Conservation (phyloP, 2,329 filamentous ascomycete species). For the Arthrobotrys megalospora region DNA sequence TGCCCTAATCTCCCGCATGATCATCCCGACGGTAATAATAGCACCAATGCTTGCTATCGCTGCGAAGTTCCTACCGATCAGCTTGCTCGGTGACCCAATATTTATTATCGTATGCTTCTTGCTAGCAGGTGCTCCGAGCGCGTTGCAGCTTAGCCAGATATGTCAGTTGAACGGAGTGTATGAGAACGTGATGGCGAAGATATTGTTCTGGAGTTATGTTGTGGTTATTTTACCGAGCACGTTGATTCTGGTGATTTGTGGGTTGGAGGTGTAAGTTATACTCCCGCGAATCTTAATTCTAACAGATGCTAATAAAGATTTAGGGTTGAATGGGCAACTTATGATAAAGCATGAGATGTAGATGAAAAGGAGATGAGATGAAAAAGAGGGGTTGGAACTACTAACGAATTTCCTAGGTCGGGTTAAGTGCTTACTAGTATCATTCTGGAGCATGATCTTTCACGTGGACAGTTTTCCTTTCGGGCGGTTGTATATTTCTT, state of each 20-base stretch:
- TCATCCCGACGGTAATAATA: conserved; percentile 92
- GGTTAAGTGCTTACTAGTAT: conserved; percentile 31
- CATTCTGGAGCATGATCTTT: conserved; percentile 10
- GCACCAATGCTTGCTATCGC: conserved; percentile 87
- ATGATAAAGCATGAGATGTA: conserved; percentile 18
- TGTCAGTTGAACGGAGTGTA: conserved; percentile 98
- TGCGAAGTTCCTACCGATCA: conserved; percentile 91
- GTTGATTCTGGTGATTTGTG: conserved; percentile 88
- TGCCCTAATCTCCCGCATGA: conserved; percentile 88
- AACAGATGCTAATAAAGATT: conserved; percentile 8
- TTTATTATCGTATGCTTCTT: conserved; percentile 98
- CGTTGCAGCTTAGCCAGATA: conserved; percentile 95
- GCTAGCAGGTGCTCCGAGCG: conserved; percentile 91
- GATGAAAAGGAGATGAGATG: not conserved
- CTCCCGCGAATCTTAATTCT: not conserved
- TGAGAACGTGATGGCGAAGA: conserved; percentile 91
- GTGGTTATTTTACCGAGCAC: conserved; percentile 88
- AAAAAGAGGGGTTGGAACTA: conserved; percentile 11
- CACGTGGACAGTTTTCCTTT: conserved; percentile 24
- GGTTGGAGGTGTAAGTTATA: conserved; percentile 78
- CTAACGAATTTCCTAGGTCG: conserved; percentile 37
- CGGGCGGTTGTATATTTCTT: conserved; percentile 15
- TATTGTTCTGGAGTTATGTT: conserved; percentile 96
- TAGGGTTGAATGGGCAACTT: conserved; percentile 42
- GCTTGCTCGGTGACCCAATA: conserved; percentile 96